Percentiles rank a stretch among this genome's conserved stretches.
phyloP scores from a whole-genome alignment of 331 rosid genomes.

The Rosa hybrid region DNA sequence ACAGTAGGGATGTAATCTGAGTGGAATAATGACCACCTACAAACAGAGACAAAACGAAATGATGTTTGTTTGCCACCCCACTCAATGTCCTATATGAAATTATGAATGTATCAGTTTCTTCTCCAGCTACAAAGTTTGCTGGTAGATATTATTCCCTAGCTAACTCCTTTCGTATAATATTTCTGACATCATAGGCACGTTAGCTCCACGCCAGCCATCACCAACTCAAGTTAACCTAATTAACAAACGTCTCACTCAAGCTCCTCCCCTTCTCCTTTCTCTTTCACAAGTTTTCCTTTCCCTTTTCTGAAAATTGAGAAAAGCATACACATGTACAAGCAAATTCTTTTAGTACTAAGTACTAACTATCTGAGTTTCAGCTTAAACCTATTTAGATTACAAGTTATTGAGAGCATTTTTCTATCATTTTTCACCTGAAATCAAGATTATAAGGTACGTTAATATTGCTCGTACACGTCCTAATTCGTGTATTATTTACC shows the following conservation, averaged over 20 bases:
- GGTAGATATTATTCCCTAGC: conserved; percentile 19
- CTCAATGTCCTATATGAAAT: conserved; percentile 9
- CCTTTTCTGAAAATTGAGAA: not conserved
- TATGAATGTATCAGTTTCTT: not conserved
- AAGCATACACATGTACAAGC: not conserved
- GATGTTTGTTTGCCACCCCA: conserved; percentile 80
- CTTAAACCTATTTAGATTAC: too few species aligned
- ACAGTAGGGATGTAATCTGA: conserved; percentile 41
- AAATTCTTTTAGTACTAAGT: not conserved
- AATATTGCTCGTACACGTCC: too few species aligned
- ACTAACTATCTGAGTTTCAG: too few species aligned
- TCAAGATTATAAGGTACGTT: too few species aligned
- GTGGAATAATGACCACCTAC: conserved; percentile 56
- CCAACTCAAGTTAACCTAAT: not conserved
- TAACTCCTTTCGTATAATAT: conserved; percentile 19
- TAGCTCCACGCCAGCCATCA: conserved; percentile 23
- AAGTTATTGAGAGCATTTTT: too few species aligned
- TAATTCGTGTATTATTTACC: too few species aligned
- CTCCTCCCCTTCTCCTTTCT: not conserved
- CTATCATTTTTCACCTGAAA: too few species aligned
- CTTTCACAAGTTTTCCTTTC: not conserved
- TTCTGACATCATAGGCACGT: conserved; percentile 55
- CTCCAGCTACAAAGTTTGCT: not conserved
- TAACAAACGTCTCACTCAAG: not conserved
- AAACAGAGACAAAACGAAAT: conserved; percentile 82